Percentiles rank a stretch among this genome's conserved stretches.
Evolutionary conservation across 306 rosid species (phyloP).

Genomic region (Pterocarpus santalinus): DNA sequence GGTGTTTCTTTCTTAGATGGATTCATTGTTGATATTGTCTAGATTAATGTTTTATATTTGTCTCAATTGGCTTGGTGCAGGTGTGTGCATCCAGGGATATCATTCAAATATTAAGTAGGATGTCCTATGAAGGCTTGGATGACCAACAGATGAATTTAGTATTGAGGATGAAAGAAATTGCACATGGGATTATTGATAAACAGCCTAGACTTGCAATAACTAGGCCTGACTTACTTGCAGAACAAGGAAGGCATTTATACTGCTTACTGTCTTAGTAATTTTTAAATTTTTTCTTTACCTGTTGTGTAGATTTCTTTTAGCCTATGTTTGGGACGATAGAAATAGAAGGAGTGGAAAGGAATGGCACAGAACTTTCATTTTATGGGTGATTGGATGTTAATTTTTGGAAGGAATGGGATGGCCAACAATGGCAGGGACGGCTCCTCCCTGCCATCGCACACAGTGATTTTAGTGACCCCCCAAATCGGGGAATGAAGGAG

Average conservation of each 20-base stretch:
- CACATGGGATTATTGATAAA: slow-evolving; percentile 65
- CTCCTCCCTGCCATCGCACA: too few relatives aligned
- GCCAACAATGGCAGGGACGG: too few relatives aligned
- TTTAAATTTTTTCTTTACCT: neutral
- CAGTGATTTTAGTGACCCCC: too few relatives aligned
- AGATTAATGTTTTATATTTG: slow-evolving; percentile 8
- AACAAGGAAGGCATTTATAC: slow-evolving; percentile 57
- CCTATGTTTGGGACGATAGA: too few relatives aligned
- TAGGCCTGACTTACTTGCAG: slow-evolving; percentile 51
- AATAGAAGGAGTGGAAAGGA: too few relatives aligned
- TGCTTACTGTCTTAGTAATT: slow-evolving; percentile 21
- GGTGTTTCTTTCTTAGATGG: slow-evolving; percentile 19
- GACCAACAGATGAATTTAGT: slow-evolving; percentile 68
- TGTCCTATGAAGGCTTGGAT: slow-evolving; percentile 74
- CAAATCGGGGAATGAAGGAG: too few relatives aligned
- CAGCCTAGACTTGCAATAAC: slow-evolving; percentile 64
- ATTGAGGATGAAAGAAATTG: slow-evolving; percentile 82
- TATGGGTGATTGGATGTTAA: too few relatives aligned
- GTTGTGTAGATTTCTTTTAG: slow-evolving; percentile 10
- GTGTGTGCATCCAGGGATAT: slow-evolving; percentile 86
- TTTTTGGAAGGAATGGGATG: too few relatives aligned
- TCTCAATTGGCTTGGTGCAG: slow-evolving; percentile 57
- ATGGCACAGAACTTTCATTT: too few relatives aligned
- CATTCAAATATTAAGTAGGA: slow-evolving; percentile 66
- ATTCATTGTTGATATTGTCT: slow-evolving; percentile 10